A percentile compares a stretch with the other conserved stretches of the same genome.
Conservation (phyloP, 805 yeast species). For the Blastobotrys parvus region DNA sequence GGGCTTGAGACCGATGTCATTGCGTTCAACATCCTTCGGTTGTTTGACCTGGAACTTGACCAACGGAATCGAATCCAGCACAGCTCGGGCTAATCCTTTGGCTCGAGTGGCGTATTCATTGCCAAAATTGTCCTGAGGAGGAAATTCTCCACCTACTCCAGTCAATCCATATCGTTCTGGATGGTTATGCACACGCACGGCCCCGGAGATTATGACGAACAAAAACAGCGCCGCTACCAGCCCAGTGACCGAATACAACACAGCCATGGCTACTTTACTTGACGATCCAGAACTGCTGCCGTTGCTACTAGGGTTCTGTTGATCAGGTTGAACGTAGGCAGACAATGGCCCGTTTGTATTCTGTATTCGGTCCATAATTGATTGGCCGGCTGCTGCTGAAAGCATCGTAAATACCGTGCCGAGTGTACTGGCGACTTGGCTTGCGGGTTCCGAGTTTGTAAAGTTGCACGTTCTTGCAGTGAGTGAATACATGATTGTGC, state of each 20-base stretch:
- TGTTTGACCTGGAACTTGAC: slow-evolving; percentile 15
- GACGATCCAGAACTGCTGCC: neutral
- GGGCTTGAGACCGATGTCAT: too few species aligned
- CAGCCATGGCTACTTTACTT: slow-evolving; percentile 23
- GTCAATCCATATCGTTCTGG: slow-evolving; percentile 28
- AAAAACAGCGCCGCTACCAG: slow-evolving; percentile 23
- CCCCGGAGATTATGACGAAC: slow-evolving; percentile 26
- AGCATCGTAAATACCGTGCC: slow-evolving; percentile 20
- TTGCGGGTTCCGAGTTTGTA: slow-evolving; percentile 9
- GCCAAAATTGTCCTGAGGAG: neutral
- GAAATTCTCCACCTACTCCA: slow-evolving; percentile 3
- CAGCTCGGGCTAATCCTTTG: slow-evolving; percentile 30
- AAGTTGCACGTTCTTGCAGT: slow-evolving; percentile 16
- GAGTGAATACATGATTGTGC: slow-evolving; percentile 19
- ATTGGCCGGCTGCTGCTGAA: slow-evolving; percentile 10
- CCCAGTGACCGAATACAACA: slow-evolving; percentile 25
- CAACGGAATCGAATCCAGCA: slow-evolving; percentile 29
- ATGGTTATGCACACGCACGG: slow-evolving; percentile 27
- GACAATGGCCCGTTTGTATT: slow-evolving; percentile 6
- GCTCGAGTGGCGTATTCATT: slow-evolving; percentile 20
- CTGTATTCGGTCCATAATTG: slow-evolving; percentile 9
- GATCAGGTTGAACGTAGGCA: slow-evolving; percentile 6
- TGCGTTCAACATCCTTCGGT: neutral
- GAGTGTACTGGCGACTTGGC: slow-evolving; percentile 10
- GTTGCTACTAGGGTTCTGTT: neutral